Evolutionary conservation across 2,329 filamentous ascomycete genomes (phyloP), one percentile per base, ranked within the genome.

Genomic region (Pseudogymnoascus sp.): DNA sequence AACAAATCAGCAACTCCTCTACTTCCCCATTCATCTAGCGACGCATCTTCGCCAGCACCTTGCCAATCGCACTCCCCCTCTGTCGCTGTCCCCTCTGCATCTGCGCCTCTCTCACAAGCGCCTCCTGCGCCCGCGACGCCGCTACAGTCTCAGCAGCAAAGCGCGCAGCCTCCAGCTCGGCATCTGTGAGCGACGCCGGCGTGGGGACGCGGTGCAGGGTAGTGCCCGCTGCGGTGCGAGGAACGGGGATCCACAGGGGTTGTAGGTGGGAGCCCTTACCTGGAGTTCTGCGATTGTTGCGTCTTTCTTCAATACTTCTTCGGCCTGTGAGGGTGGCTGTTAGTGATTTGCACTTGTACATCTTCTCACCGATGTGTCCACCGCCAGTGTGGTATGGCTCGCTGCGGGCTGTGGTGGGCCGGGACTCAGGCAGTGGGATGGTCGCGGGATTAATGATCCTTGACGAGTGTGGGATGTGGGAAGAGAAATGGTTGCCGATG

Each of bases 301-400:
- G 47, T 56, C 47, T 28, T 56, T 56, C 47, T 56, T 56, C 47
- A 33, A 56, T 8, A 56, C n/a, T 56, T 56, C 47, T 56, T 33
- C 47, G 47, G 47, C 14, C 47, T 56, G 47, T 56, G n/a, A 33
- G 8, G 10, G 10, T 18, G 28, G 44, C 23, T 56, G 47, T 56
- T 56, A 56, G 47, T n/a, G 47, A 56, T 56, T n/a, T 56, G n/a
- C 47, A 31, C 47, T 56, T 31, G n/a, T 12, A 16, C n/a, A 56
- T 56, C n/a, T 16, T 18, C 25, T 56, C 47, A 18, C 25, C 25
- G 4, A 18, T 8, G n/a, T 31, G 47, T 2, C 10, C 11, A 2
- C 16, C 25, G 47, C 47, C 47, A 4, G 8, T 33, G n/a, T 16
- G 14, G 5, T 31, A 56, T 8, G 47, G 47, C 25, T 56, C 47